Evolutionary conservation across 257 asterid species (phyloP), one percentile per base, ranked within the genome.

Genomic region (Lycium barbarum): DNA sequence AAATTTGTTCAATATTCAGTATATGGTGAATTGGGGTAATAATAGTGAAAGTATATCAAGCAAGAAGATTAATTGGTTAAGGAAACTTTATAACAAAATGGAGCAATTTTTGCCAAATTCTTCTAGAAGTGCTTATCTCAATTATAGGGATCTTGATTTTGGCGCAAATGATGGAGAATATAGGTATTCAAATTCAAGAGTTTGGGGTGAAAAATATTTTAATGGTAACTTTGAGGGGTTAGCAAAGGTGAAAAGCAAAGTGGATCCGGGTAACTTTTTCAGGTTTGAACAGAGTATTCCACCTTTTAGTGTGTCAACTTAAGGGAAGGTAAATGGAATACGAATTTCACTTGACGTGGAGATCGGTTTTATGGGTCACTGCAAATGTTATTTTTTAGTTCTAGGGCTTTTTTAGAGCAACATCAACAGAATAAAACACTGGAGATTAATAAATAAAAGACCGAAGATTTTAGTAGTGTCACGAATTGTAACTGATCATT

Each of bases 131-230:
- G 88, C 66, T 22, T 88, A 83, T 54, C 26, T 86, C 3, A 88
- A 88, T 17, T 86, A 88, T 78, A 88, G 91, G 58, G 91, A 88
- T 43, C 88, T 88, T 66, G 86, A 88, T 47, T 74, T 88, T 51
- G 89, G 90, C 22, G 2, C 9, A 26, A 88, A 86, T 70, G 38
- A 22, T 53, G 74, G 36, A 15, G 80, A 6, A 11, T 81, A 81
- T 33, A 80, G 79, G 20, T 88, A 85, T 83, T 62, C 62, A n/a
- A 59, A 82, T 17, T 85, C 85, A 20, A 79, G 4, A 74, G 35
- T 67, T 76, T 83, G 91, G 89, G 89, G 91, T 33, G 54, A 61
- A 86, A 84, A 86, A 38, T 80, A 84, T 71, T 86, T 86, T 62
- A 63, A 51, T 49, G 40, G 49, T 5, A 88, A 88, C 66, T 86